Base-by-base conservation (phyloP, 805 yeast genomes). In the Danielozyma ontarioensis region DNA sequence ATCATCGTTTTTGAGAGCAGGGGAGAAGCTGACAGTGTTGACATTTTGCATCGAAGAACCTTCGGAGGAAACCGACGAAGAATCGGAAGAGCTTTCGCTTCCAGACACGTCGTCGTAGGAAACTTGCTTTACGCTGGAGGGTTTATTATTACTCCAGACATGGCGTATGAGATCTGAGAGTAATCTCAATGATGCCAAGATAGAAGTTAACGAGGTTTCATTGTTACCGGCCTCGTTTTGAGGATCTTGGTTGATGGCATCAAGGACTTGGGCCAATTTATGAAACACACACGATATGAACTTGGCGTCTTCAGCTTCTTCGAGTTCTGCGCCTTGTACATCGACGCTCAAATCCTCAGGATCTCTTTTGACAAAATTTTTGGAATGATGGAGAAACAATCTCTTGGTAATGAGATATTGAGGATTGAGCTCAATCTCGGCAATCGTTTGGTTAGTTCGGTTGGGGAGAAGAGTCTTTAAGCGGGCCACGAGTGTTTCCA, bases 391-490 rank as follows among this genome's bases (percentile, higher is more conserved):
- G 12, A 57, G 28, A 17, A 65, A 45, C 26, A 63, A 50, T 21
- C 51, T 43, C 17, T 53, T 55, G 14, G 70, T 57, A 17, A 49
- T 42, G 14, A 56, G 36, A 36, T 55, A 66, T 39, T 64, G 71
- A 2, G 67, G 62, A 35, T 64, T 60, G 27, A 64, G 46, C 45
- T 65, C 70, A 6, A 65, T 66, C 35, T 66, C 71, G 8, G 56
- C 55, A 8, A 62, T 37, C 3, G 62, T 43, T 37, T 55, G 53
- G n/a, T 70, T 69, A 1, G 69, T 58, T 18, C 63, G 45, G 41
- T 48, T 55, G 13, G 72, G 71, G 16, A 66, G 47, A 17, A 64
- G 46, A 17, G 57, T 49, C 31, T 55, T 62, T 26, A 66, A 46
- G 28, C 70, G 37, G 33, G 46, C 46, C 14, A 51, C 33, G 17